Evolutionary conservation across 2,329 filamentous ascomycete species (phyloP), one percentile per base, ranked within the genome.

Genomic region (Coleophoma crateriformis): DNA sequence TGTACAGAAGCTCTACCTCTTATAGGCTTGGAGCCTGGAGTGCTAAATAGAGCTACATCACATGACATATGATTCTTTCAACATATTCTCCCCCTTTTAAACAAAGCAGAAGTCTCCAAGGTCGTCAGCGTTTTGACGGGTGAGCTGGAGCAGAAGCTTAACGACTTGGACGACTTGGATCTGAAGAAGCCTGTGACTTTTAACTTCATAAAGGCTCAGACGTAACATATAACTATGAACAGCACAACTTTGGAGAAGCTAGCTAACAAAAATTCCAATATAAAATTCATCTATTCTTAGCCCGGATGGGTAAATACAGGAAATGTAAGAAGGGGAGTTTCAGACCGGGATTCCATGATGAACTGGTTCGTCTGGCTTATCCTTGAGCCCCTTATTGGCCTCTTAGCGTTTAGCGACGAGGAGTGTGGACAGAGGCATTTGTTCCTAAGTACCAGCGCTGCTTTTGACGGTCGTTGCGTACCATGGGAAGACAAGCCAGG

Each of bases 11-110:
- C n/a, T n/a, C n/a, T n/a, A n/a, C n/a, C n/a, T n/a, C n/a, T n/a
- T n/a, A n/a, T n/a, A n/a, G n/a, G n/a, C n/a, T n/a, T n/a, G n/a
- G n/a, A n/a, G n/a, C n/a, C n/a, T n/a, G n/a, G n/a, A n/a, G n/a
- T n/a, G n/a, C n/a, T n/a, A n/a, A n/a, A n/a, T n/a, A n/a, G n/a
- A n/a, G n/a, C n/a, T n/a, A n/a, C n/a, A n/a, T n/a, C n/a, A n/a
- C n/a, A n/a, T n/a, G n/a, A n/a, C n/a, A n/a, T n/a, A n/a, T n/a
- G n/a, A n/a, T n/a, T n/a, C n/a, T n/a, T n/a, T n/a, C n/a, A n/a
- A n/a, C n/a, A n/a, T 46, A 71, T 85, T 0, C 72, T 84, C 14
- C 80, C 80, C 0, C 68, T 75, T 0, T 67, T 85, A 0, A 71
- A 76, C 1, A 52, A 66, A 0, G 52, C 62, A 1, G 64, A 78